Percentiles rank a stretch among this genome's conserved stretches.
Conservation (phyloP, 228 moss, liverwort and hornwort genomes). For the Sphagnum fallax region DNA sequence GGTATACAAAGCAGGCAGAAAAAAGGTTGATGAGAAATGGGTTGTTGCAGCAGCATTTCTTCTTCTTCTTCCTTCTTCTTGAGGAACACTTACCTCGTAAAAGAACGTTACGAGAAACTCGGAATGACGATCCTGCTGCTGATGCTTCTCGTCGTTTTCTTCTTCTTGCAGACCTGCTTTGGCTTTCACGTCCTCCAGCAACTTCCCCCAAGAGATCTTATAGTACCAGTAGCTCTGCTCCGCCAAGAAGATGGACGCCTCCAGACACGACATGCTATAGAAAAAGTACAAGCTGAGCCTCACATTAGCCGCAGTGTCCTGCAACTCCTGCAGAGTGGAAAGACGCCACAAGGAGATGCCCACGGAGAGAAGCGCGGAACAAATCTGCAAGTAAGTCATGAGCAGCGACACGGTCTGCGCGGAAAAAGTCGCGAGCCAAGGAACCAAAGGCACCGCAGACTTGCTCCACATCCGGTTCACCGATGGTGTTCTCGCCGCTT, state of each 20-base stretch:
- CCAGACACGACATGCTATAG: constrained; percentile 51
- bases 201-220: constrained; percentile 28
- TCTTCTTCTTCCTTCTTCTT: too few relatives aligned
- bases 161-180: constrained; percentile 19
- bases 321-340: constrained; percentile 2
- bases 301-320: constrained; percentile 5
- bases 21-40: too few relatives aligned
- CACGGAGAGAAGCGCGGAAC: constrained; percentile 52
- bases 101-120: constrained; percentile 30
- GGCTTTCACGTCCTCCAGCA: constrained; percentile 35
- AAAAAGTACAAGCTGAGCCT: constrained; percentile 39
- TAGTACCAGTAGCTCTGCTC: constrained; percentile 64
- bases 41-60: too few relatives aligned
- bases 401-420: constrained; percentile 32
- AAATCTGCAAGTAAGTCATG: constrained; percentile 49
- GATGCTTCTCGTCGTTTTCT: constrained; percentile 19
- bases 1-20: too few relatives aligned
- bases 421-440: constrained; percentile 36
- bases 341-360: constrained; percentile 55
- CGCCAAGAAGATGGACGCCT: constrained; percentile 57
- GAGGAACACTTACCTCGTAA: constrained; percentile 32
- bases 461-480: constrained; percentile 22
- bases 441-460: constrained; percentile 25
- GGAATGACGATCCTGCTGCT: constrained; percentile 2
- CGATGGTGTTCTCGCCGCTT: constrained; percentile 4